Conservation (phyloP, 352 stramenopile genomes). For the Phytophthora megakarya region DNA sequence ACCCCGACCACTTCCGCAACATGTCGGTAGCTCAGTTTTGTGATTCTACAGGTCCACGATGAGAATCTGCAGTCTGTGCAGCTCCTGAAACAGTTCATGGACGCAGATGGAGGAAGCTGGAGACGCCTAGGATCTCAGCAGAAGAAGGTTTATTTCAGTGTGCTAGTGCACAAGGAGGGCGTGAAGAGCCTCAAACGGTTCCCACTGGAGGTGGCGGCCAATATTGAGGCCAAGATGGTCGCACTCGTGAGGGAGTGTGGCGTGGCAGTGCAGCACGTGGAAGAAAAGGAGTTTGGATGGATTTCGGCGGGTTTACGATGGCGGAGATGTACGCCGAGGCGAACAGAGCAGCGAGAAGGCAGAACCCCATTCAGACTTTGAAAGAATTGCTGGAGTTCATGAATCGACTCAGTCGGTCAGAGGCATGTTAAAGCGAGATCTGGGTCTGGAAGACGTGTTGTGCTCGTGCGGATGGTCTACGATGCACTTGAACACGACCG, state of each 20-base stretch:
- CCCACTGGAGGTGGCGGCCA: constrained; percentile 44
- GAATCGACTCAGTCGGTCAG: constrained; percentile 60
- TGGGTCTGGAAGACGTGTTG: constrained; percentile 48
- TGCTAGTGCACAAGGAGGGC: not conserved
- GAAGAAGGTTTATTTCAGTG: constrained; percentile 42
- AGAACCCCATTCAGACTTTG: constrained; percentile 45
- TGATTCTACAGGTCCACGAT: constrained; percentile 51
- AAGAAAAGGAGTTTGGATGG: constrained; percentile 37
- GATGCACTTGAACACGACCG: constrained; percentile 60
- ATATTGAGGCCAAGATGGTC: constrained; percentile 57
- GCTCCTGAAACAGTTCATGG: constrained; percentile 76
- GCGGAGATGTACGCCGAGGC: constrained; percentile 46
- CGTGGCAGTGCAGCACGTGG: constrained; percentile 28
- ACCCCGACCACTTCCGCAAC: constrained; percentile 71
- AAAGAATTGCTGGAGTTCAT: constrained; percentile 49
- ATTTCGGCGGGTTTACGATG: constrained; percentile 58
- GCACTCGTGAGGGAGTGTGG: constrained; percentile 59
- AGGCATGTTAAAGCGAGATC: constrained; percentile 53
- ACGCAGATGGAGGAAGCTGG: constrained; percentile 34
- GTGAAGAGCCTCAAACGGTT: constrained; percentile 50
- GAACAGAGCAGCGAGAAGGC: constrained; percentile 26
- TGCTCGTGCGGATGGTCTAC: constrained; percentile 67
- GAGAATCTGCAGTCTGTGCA: constrained; percentile 75
- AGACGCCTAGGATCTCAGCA: constrained; percentile 8
- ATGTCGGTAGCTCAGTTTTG: constrained; percentile 6